Percentiles rank a stretch among this genome's conserved stretches.
Evolutionary conservation across 2,329 filamentous ascomycete species (phyloP).

Genomic region (Xylariaceae sp.): DNA sequence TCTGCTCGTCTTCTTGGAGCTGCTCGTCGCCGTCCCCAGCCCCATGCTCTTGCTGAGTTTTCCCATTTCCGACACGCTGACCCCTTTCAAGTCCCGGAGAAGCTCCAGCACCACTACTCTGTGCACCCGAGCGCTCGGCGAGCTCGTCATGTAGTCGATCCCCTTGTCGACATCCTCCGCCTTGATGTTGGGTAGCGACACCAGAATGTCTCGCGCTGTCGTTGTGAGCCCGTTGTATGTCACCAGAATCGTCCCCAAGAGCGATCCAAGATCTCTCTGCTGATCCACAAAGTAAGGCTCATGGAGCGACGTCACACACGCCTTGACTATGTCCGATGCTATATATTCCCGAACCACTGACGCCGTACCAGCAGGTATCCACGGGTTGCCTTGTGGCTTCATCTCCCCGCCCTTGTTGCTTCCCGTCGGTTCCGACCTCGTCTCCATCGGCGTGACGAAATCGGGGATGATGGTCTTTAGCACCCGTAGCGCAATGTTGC

Average conservation of each 20-base stretch:
- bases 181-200: slow-evolving; percentile 74
- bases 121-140: slow-evolving; percentile 67
- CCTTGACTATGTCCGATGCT: slow-evolving; percentile 80
- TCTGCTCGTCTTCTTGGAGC: slow-evolving; percentile 41
- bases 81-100: slow-evolving; percentile 79
- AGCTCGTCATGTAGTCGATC: slow-evolving; percentile 56
- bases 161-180: slow-evolving; percentile 63
- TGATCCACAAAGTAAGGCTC: slow-evolving; percentile 96
- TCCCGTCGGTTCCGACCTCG: slow-evolving; percentile 5
- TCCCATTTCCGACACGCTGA: slow-evolving; percentile 90
- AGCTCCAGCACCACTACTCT: slow-evolving; percentile 78
- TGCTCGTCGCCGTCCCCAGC: slow-evolving; percentile 20
- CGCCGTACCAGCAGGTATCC: slow-evolving; percentile 51
- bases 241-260: slow-evolving; percentile 82
- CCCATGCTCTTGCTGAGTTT: slow-evolving; percentile 62
- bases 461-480: slow-evolving; percentile 80
- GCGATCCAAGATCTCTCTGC: slow-evolving; percentile 82
- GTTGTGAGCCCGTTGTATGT: slow-evolving; percentile 66
- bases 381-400: slow-evolving; percentile 34
- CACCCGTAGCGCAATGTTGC: slow-evolving; percentile 79
- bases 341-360: slow-evolving; percentile 83
- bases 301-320: slow-evolving; percentile 84
- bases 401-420: slow-evolving; percentile 2
- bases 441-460: slow-evolving; percentile 45
- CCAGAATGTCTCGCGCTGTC: slow-evolving; percentile 72